Base-by-base conservation (phyloP, 345 rosid genomes). In the Rhodomyrtus tomentosa region DNA sequence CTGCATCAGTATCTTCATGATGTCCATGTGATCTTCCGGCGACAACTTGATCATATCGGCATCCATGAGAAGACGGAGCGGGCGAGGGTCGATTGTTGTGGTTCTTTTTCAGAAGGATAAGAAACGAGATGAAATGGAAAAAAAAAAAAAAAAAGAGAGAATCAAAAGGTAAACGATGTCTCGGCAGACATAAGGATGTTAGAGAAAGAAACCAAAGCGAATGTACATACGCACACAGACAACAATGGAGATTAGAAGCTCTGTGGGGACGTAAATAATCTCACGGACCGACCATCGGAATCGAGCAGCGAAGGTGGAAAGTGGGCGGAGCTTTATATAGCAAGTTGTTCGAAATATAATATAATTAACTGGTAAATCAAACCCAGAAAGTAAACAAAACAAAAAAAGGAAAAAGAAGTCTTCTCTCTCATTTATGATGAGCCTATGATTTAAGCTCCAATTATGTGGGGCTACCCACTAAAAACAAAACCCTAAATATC, bases 271-370 rank as follows among this genome's bases (percentile, higher is more conserved):
- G 82, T 38, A 48, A 55, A 55, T 82, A 80, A 80, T 84, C 84
- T 89, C 85, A 84, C 80, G 85, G 86, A 87, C 89, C 89, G 79
- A 87, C 87, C 89, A 83, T 86, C 87, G 51, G 24, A 86, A 59
- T 82, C 51, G 20, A 55, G 83, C 83, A 40, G 82, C 81, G 29
- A 45, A 53, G 73, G 25, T 42, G 42, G 86, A 52, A 81, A 84
- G 73, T 81, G 88, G 85, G 74, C 49, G 84, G 62, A 11, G 56
- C 86, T 81, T 86, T 86, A 86, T 86, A 86, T 86, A 81, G 86
- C 80, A 83, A 59, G 45, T 51, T 83, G 83, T 7, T 10, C 42
- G 21, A 40, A 52, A 84, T 84, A 85, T 58, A 80, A 85, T 68
- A 68, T 74, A 4, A 38, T 74, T 45, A 45, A 38, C 58, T 82